phyloP scores from a whole-genome alignment of 139 green algal species.

The Marvania coccoides region DNA sequence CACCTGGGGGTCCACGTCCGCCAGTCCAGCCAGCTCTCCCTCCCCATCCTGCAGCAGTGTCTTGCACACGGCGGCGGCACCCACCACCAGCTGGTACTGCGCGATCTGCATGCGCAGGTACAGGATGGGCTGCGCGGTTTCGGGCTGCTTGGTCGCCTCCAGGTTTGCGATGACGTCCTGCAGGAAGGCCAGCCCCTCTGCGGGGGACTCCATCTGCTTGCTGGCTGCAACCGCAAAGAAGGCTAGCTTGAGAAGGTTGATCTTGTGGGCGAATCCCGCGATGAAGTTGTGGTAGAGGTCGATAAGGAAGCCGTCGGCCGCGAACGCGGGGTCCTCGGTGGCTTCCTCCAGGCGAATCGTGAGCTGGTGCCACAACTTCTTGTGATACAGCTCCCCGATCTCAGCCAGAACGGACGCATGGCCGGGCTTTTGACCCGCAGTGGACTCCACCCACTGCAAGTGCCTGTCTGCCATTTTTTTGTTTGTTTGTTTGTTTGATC shows the following conservation, averaged over 20 bases:
- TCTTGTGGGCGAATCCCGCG: slow-evolving; percentile 77
- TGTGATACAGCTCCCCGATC: slow-evolving; percentile 67
- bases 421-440: slow-evolving; percentile 41
- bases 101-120: slow-evolving; percentile 89
- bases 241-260: slow-evolving; percentile 90
- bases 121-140: slow-evolving; percentile 70
- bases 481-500: too few relatives aligned
- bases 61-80: slow-evolving; percentile 66
- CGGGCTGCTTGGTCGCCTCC: slow-evolving; percentile 56
- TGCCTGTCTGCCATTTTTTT: slow-evolving; percentile 30
- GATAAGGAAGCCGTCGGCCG: slow-evolving; percentile 24
- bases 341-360: slow-evolving; percentile 75
- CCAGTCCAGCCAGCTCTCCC: slow-evolving; percentile 45
- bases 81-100: slow-evolving; percentile 64
- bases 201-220: slow-evolving; percentile 22
- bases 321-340: slow-evolving; percentile 32
- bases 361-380: slow-evolving; percentile 97
- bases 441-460: slow-evolving; percentile 44
- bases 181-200: slow-evolving; percentile 56
- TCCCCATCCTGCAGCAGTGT: slow-evolving; percentile 52
- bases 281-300: slow-evolving; percentile 88
- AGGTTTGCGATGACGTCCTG: slow-evolving; percentile 41
- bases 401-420: slow-evolving; percentile 43
- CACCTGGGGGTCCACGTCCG: slow-evolving; percentile 81
- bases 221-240: slow-evolving; percentile 60